Evolutionary conservation across 805 yeast species (phyloP).

Genomic region (Wickerhamiella lipophila): DNA sequence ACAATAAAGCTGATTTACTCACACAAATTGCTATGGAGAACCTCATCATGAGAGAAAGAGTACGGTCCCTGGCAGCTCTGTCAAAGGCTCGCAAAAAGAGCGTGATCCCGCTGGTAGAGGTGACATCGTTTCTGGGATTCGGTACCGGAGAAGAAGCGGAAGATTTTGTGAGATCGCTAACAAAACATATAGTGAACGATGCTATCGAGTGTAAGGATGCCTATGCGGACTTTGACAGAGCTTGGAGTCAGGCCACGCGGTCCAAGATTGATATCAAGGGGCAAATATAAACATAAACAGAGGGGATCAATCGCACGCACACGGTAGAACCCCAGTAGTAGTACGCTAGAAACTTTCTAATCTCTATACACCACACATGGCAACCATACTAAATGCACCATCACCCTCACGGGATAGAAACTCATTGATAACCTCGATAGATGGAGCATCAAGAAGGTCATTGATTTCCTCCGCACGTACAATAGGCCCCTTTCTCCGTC

Average conservation of each 20-base stretch:
- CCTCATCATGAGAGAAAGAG: constrained; percentile 45
- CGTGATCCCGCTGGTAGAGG: constrained; percentile 19
- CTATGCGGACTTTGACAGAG: constrained; percentile 28
- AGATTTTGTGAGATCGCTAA: neutral
- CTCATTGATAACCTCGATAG: constrained; percentile 46
- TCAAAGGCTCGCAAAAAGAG: constrained; percentile 39
- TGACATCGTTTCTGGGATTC: constrained; percentile 28
- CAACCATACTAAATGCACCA: constrained; percentile 60
- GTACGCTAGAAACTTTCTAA: too few relatives aligned
- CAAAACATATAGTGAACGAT: neutral
- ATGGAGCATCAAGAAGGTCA: constrained; percentile 39
- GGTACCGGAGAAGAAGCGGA: constrained; percentile 19
- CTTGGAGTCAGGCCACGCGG: constrained; percentile 24
- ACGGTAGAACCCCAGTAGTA: too few relatives aligned
- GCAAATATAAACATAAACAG: constrained; percentile 40
- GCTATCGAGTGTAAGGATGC: constrained; percentile 23
- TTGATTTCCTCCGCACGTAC: constrained; percentile 42
- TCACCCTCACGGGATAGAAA: constrained; percentile 42
- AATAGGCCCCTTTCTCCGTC: constrained; percentile 67
- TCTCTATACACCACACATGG: constrained; percentile 32
- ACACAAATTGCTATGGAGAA: constrained; percentile 39
- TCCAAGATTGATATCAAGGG: constrained; percentile 80
- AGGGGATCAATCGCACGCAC: too few relatives aligned
- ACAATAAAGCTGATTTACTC: constrained; percentile 31
- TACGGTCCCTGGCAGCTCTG: constrained; percentile 43